phyloP scores from a whole-genome alignment of 2,329 filamentous ascomycete species.

The Polytolypa hystricis region DNA sequence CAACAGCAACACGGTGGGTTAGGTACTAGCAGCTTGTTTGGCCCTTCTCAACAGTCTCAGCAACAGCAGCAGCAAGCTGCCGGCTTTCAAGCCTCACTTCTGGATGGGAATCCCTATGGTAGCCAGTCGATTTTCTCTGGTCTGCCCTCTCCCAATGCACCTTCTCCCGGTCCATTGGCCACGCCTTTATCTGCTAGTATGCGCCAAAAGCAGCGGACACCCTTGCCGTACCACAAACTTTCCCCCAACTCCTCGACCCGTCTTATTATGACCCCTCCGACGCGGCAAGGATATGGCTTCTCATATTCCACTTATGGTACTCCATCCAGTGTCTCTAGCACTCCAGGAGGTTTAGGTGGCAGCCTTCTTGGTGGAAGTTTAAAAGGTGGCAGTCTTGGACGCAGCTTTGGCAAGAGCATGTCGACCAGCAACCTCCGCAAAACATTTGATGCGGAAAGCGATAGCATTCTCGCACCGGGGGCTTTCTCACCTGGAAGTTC shows the following conservation, averaged over 20 bases:
- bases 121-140: conserved; percentile 75
- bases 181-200: conserved; percentile 70
- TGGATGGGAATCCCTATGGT: conserved; percentile 80
- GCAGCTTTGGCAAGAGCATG: conserved; percentile 73
- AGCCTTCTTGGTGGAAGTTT: conserved; percentile 45
- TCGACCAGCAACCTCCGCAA: conserved; percentile 78
- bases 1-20: conserved; percentile 33
- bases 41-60: conserved; percentile 10
- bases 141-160: conserved; percentile 48
- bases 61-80: conserved; percentile 32
- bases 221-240: conserved; percentile 77
- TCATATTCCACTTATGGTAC: conserved; percentile 87
- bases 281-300: conserved; percentile 73
- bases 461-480: conserved; percentile 75
- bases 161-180: conserved; percentile 78
- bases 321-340: conserved; percentile 59
- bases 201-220: conserved; percentile 67
- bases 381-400: conserved; percentile 41
- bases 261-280: conserved; percentile 72
- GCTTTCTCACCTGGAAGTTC: conserved; percentile 64
- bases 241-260: conserved; percentile 70
- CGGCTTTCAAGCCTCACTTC: conserved; percentile 63
- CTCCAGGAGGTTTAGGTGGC: conserved; percentile 55
- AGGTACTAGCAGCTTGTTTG: conserved; percentile 36
- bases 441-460: conserved; percentile 62